Base-by-base conservation (phyloP, 495 filamentous ascomycete species). In the Hypomontagnella monticulosa region DNA sequence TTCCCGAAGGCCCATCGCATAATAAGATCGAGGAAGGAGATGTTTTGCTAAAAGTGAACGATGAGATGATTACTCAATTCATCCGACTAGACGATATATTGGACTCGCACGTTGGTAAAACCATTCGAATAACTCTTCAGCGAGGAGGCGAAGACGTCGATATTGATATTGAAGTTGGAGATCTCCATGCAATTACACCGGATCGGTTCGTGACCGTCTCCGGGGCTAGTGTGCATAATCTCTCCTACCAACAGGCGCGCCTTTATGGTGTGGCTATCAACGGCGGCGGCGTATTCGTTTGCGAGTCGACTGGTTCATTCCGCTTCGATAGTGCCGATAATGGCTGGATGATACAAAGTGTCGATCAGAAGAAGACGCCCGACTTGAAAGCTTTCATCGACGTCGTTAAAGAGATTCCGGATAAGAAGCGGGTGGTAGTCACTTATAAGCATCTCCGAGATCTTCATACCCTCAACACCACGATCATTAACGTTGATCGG, bases 361-460 rank as follows among this genome's bases (percentile, higher is more conserved):
- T 99, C 12, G 93, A 97, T 74, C 90, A 97, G 74, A 91, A 91
- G 73, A 89, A 90, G 57, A 94, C 92, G 4, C 90, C 92, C 11
- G 87, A 97, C 68, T 82, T 99, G 32, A 83, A 95, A 54, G 83
- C 91, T 2, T 99, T 99, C 70, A 89, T 98, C 49, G 88, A 96
- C 55, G 93, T 97, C 41, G 91, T 97, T 85, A 92, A 90, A 77
- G 80, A 68, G 15, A 93, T 99, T 46, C 95, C 94, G 1, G 92
- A 99, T 75, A 90, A 92, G 71, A 85, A 93, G 4, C 85, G 95
- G 15, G 89, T 99, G 41, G 93, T 97, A 3, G 88, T 97, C 37
- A 93, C 92, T 2, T 98, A 97, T 78, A 93, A 96, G 68, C 95
- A 99, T 70, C 87, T 99, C 27, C 84, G 93, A 10, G 96, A 99